Conservation (phyloP, 2,329 filamentous ascomycete genomes). For the Chaetomium olivaceum region DNA sequence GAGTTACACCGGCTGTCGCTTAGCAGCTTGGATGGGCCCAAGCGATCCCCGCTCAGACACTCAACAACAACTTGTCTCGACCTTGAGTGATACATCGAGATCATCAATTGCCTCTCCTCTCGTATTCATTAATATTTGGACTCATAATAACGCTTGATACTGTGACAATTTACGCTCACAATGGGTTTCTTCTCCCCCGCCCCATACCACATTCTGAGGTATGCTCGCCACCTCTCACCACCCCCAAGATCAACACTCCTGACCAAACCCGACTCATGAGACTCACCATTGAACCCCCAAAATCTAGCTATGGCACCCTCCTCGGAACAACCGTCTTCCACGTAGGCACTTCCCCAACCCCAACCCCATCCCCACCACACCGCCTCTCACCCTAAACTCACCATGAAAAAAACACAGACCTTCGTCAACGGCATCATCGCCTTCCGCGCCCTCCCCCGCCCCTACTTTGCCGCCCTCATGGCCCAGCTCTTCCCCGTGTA, state of each 20-base stretch:
- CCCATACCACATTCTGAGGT: conserved; percentile 71
- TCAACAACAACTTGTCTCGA: no score
- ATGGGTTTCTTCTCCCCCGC: conserved; percentile 64
- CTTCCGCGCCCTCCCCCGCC: conserved; percentile 17
- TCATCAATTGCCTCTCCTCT: no score
- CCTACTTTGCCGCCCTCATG: conserved; percentile 76
- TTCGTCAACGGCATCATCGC: conserved; percentile 15
- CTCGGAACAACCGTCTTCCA: conserved; percentile 87
- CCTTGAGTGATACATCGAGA: no score
- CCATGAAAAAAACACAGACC: conserved; percentile 4
- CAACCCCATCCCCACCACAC: neutral
- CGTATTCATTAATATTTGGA: no score
- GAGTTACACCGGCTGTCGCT: no score
- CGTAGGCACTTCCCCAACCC: conserved; percentile 42
- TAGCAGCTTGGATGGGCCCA: no score
- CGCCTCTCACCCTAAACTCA: neutral
- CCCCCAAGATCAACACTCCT: no score
- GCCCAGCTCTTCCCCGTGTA: conserved; percentile 82
- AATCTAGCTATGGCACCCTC: conserved; percentile 76
- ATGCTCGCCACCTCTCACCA: neutral
- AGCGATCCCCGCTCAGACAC: no score
- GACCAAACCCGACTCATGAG: no score
- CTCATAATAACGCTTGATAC: no score
- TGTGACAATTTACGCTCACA: conserved; percentile 25
- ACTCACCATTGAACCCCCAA: neutral